Base-by-base conservation (phyloP, 805 yeast genomes). In the Vanderwaltozyma polyspora region DNA sequence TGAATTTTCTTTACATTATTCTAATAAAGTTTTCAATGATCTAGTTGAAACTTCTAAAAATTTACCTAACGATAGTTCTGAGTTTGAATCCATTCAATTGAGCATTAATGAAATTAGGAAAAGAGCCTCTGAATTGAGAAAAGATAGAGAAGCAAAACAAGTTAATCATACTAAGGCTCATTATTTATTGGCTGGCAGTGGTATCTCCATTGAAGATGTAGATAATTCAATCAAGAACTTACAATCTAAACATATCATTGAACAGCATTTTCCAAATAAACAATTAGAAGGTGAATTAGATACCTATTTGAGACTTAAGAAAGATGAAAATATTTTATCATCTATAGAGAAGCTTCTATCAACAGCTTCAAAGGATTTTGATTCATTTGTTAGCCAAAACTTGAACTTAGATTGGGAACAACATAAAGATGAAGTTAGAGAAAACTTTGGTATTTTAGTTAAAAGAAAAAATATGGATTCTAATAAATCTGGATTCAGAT, bases 141-240 rank as follows among this genome's bases (percentile, higher is more conserved):
- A 66, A 37, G 53, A 55, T n/a, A 55, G 51, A 14, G 68, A 64
- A 25, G 45, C 48, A 8, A 19, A 13, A 16, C 27, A 13, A 5
- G 24, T 10, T 4, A 56, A 61, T 28, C 66, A 64, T 48, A 78
- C 85, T 3, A 78, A 76, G 48, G 91, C 83, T 2, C 97, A 91
- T 52, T 91, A 91, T 55, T 62, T 91, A 26, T 63, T 89, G 29
- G 95, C 95, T 5, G 82, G 87, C 1, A 79, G 89, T 49, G 96
- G 96, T 1, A 71, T 86, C 34, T 76, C 83, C 28, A 78, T 89
- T 33, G 94, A 84, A 46, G 91, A 84, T 37, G 75, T 87, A 26
- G 86, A 82, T 43, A 60, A 59, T 22, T 78, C 75, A 32, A 57
- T 79, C 37, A 58, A 61, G 27, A 43, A 47, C 39, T 60, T 56